Percentiles rank a stretch among this genome's conserved stretches.
Conservation (phyloP, 2,329 filamentous ascomycete genomes). For the Cladorrhinum sp. region DNA sequence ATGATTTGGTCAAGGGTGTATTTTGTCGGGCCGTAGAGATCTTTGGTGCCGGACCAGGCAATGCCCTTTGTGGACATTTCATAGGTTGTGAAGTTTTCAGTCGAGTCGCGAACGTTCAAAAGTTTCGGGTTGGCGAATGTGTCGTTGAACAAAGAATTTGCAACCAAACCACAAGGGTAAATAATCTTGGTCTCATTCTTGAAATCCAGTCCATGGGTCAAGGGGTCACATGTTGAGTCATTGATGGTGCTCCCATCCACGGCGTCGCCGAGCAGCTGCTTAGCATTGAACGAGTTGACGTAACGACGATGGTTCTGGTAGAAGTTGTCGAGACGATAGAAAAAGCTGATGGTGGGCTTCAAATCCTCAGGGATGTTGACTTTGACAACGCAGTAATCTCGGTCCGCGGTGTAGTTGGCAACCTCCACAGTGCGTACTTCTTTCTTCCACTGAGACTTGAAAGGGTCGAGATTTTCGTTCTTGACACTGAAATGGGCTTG, state of each 20-base stretch:
- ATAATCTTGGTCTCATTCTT: constrained; percentile 60
- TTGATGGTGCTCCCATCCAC: constrained; percentile 60
- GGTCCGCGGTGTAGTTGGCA: constrained; percentile 38
- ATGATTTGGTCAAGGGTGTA: constrained; percentile 65
- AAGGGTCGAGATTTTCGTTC: constrained; percentile 28
- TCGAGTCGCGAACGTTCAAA: constrained; percentile 47
- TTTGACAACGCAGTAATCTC: constrained; percentile 63
- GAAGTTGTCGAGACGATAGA: constrained; percentile 95
- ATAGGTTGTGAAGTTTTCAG: constrained; percentile 53
- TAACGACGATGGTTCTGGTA: constrained; percentile 99
- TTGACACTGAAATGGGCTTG: constrained; percentile 68
- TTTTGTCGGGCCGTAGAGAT: constrained; percentile 69
- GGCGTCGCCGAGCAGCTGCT: constrained; percentile 72
- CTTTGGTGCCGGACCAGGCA: constrained; percentile 80
- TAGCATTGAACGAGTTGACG: constrained; percentile 79
- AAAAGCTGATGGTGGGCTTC: constrained; percentile 79
- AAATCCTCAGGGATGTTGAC: constrained; percentile 80
- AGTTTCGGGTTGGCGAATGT: constrained; percentile 67
- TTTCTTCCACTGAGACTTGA: constrained; percentile 39
- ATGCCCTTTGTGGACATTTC: constrained; percentile 76
- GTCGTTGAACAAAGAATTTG: constrained; percentile 97
- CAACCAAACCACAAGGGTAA: constrained; percentile 93
- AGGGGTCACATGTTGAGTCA: constrained; percentile 70
- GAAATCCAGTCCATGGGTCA: constrained; percentile 50
- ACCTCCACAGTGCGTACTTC: constrained; percentile 42